Conservation (phyloP, 768 basidiomycete species). For the Hygrocybe coccinea region DNA sequence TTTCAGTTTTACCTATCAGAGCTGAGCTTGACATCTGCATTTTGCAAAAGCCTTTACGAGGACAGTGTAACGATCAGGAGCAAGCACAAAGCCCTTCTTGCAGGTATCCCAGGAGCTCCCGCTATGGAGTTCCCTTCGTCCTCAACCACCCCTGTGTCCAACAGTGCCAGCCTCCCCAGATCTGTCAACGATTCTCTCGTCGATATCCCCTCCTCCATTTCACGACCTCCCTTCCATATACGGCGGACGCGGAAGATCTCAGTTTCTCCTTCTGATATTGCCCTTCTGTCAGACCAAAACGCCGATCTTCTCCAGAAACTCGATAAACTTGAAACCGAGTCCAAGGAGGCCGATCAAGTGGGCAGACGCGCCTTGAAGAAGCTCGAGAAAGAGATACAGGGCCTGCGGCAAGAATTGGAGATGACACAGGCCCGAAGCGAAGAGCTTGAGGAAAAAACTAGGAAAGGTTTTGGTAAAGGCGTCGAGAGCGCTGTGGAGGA, state of each 20-base stretch:
- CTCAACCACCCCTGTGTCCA: conserved; percentile 19
- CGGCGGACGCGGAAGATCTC: conserved; percentile 49
- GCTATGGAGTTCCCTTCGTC: conserved; percentile 12
- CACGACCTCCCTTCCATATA: conserved; percentile 22
- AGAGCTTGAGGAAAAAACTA: conserved; percentile 65
- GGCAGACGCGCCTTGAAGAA: conserved; percentile 66
- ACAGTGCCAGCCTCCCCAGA: conserved; percentile 19
- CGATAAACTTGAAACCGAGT: conserved; percentile 70
- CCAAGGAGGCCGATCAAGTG: conserved; percentile 56
- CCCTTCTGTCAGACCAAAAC: conserved; percentile 75
- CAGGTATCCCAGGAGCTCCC: conserved; percentile 53
- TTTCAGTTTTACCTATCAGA: conserved; percentile 36
- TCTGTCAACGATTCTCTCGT: conserved; percentile 31
- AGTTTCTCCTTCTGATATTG: conserved; percentile 63
- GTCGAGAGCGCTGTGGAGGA: conserved; percentile 40
- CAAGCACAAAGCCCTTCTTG: conserved; percentile 67
- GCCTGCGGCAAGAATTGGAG: conserved; percentile 71
- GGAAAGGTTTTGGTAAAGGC: conserved; percentile 38
- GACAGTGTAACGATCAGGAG: conserved; percentile 63
- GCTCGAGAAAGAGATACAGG: conserved; percentile 77
- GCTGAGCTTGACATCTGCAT: conserved; percentile 60
- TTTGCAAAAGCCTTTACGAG: conserved; percentile 65
- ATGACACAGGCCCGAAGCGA: conserved; percentile 64
- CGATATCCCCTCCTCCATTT: conserved; percentile 16
- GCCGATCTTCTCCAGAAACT: conserved; percentile 72